A percentile compares a stretch with the other conserved stretches of the same genome.
Conservation (phyloP, 371 early-diverging fungal species). For the Phascolomyces articulosus region DNA sequence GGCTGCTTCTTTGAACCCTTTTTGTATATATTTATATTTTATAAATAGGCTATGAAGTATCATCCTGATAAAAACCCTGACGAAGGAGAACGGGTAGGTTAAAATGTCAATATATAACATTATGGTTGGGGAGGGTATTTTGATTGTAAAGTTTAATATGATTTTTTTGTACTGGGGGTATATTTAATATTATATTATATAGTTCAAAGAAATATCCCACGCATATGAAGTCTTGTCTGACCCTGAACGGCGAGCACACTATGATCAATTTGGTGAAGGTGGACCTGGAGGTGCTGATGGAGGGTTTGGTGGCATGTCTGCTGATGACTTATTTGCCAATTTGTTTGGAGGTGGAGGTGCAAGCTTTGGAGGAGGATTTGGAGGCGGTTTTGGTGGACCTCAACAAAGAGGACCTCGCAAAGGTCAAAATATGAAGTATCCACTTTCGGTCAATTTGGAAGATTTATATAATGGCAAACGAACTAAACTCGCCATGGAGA, state of each 20-base stretch:
- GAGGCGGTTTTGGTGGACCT: conserved; percentile 14
- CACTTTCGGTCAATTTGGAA: conserved; percentile 72
- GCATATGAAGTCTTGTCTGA: conserved; percentile 97
- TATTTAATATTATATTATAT: conserved; percentile 18
- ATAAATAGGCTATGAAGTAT: conserved; percentile 85
- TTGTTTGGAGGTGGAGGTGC: conserved; percentile 58
- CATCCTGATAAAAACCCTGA: conserved; percentile 92
- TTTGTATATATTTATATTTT: neutral
- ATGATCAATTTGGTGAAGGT: conserved; percentile 88
- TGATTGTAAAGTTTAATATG: too few species aligned
- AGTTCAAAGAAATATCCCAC: conserved; percentile 92
- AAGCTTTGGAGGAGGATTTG: conserved; percentile 19
- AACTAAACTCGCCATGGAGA: conserved; percentile 29
- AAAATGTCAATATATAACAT: too few species aligned
- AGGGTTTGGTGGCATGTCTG: conserved; percentile 32
- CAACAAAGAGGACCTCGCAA: conserved; percentile 52
- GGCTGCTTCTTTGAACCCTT: too few species aligned
- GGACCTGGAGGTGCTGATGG: conserved; percentile 66
- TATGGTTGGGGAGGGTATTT: conserved; percentile 9
- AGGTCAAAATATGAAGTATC: conserved; percentile 70
- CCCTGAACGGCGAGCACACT: conserved; percentile 81
- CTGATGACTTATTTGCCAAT: conserved; percentile 78
- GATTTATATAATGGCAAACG: conserved; percentile 83
- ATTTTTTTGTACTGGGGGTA: neutral
- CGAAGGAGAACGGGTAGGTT: conserved; percentile 41